Evolutionary conservation across 176 grass and related monocot genomes (phyloP), one percentile per base, ranked within the genome.

Genomic region (Raddia guianensis): DNA sequence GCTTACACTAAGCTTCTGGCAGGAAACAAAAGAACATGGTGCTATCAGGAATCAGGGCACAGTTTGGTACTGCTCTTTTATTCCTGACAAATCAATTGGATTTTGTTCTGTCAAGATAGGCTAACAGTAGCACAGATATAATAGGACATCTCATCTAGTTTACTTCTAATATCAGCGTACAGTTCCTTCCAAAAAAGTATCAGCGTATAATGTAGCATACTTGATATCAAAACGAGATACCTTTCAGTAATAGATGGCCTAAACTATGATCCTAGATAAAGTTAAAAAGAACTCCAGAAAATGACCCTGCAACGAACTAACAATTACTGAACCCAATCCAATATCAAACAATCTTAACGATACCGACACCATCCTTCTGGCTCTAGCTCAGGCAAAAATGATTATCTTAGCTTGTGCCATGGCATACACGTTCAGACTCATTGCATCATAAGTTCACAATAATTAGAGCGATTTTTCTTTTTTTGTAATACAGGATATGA

Each of bases 391-490:
- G 35, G 48, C 40, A 69, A 21, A 49, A 67, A 68, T 11, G 7
- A 47, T 66, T 18, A 35, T 85, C 27, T 15, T 63, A 64, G 6
- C 76, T 40, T 62, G 69, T 80, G 63, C 14, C 51, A 43, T 34
- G 75, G 27, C 69, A 72, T 69, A 55, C 67, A 79, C 83, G 66
- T 79, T 45, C 37, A 40, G 37, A 40, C 37, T 40, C 37, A n/a
- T 9, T 12, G 8, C 47, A 54, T 3, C 19, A 63, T 21, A 54
- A 3, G 4, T 40, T 40, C 37, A 44, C 12, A 34, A 56, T n/a
- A 34, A 13, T 16, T 19, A 56, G 18, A 13, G 13, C 27, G 27
- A 12, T 18, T 42, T 8, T 43, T 4, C 49, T 1, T 12, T 53
- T 63, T 14, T 2, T 14, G 18, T 9, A 69, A 49, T 33, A 15